These are phyloP conservation scores for Sphaerobolus stellatus DNA, from an alignment of 1,284 basidiomycete genomes.

Conservation along the genomic window DNA sequence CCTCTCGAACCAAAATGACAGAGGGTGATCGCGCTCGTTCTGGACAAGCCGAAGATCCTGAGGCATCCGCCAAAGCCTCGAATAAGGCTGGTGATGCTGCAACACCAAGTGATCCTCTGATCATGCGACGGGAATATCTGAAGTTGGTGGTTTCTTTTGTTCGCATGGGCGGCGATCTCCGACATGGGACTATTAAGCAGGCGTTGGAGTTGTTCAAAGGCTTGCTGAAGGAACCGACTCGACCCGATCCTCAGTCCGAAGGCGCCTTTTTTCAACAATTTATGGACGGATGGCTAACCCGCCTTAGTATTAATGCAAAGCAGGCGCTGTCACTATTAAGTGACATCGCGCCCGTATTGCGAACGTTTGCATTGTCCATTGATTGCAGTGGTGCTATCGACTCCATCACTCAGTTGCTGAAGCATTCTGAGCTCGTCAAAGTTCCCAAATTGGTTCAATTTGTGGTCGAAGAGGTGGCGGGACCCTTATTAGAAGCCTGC, in stretches of 20 bases:
- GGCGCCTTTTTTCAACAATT: slow-evolving; percentile 54
- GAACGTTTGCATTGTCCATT: slow-evolving; percentile 47
- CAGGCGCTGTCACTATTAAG: slow-evolving; percentile 54
- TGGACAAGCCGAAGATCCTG: slow-evolving; percentile 25
- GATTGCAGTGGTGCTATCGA: slow-evolving; percentile 67
- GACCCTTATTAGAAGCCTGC: slow-evolving; percentile 56
- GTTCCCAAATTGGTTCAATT: slow-evolving; percentile 51
- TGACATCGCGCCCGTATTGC: slow-evolving; percentile 59
- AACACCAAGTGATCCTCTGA: slow-evolving; percentile 49
- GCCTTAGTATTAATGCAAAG: slow-evolving; percentile 44
- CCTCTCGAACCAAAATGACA: slow-evolving; percentile 45
- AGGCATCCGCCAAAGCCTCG: slow-evolving; percentile 27
- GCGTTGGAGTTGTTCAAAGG: slow-evolving; percentile 59
- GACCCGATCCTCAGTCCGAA: slow-evolving; percentile 39
- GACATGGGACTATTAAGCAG: slow-evolving; percentile 45
- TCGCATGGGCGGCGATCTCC: slow-evolving; percentile 55
- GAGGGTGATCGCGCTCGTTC: slow-evolving; percentile 37
- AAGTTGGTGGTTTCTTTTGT: slow-evolving; percentile 57
- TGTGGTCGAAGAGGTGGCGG: slow-evolving; percentile 61
- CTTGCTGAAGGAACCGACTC: slow-evolving; percentile 55
- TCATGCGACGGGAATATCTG: slow-evolving; percentile 68
- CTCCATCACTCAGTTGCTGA: slow-evolving; percentile 49
- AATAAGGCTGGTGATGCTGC: slow-evolving; percentile 40
- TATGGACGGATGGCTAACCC: slow-evolving; percentile 45
- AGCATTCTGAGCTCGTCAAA: slow-evolving; percentile 48